These are phyloP conservation scores for Colletotrichum phormii DNA, from an alignment of 2,329 filamentous ascomycete species.

Conservation along the genomic window DNA sequence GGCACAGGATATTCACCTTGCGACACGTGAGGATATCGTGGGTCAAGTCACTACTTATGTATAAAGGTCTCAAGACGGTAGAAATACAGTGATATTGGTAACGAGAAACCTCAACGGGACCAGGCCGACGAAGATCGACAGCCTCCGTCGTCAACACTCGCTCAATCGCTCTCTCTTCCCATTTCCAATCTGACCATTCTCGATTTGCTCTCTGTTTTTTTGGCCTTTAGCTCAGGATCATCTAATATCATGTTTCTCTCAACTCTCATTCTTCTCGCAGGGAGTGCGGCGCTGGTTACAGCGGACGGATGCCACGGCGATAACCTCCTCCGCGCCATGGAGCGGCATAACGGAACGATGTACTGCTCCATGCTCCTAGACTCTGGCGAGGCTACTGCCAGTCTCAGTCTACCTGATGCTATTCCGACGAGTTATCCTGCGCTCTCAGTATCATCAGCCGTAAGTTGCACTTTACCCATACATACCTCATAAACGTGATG, in stretches of 20 bases:
- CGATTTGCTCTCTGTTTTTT: too few species aligned
- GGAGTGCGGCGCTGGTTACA: not conserved
- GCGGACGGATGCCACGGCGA: constrained; percentile 31
- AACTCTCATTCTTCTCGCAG: not conserved
- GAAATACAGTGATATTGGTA: not conserved
- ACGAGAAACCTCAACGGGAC: not conserved
- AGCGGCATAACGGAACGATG: constrained; percentile 22
- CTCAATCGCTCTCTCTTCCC: not conserved
- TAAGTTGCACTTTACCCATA: not conserved
- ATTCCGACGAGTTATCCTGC: constrained; percentile 22
- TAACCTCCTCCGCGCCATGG: constrained; percentile 34
- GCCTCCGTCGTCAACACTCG: not conserved
- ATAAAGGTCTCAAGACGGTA: constrained; percentile 13
- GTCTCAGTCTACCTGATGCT: not conserved
- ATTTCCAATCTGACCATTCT: too few species aligned
- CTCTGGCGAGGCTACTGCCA: not conserved
- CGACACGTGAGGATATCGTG: not conserved
- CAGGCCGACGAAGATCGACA: not conserved
- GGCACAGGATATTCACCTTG: not conserved
- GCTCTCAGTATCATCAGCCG: constrained; percentile 17
- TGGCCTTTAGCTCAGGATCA: not conserved
- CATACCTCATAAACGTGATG: not conserved
- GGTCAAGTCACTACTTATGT: not conserved
- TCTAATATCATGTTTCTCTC: not conserved
- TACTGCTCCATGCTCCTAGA: constrained; percentile 29